Percentiles rank a stretch among this genome's conserved stretches.
phyloP scores from a whole-genome alignment of 208 protist genomes.

The Leishmania tarentolae region DNA sequence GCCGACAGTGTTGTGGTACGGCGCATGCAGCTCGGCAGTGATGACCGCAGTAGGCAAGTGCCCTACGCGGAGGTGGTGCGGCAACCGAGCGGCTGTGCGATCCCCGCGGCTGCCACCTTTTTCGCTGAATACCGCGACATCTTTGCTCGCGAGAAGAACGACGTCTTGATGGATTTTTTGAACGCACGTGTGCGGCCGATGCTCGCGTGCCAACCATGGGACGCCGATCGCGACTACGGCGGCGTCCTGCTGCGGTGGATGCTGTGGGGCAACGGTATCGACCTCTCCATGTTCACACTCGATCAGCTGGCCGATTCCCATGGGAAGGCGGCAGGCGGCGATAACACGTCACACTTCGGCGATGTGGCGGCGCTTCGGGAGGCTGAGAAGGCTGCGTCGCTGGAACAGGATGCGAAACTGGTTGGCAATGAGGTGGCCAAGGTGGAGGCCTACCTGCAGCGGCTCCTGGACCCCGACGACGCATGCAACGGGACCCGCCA shows the following conservation, averaged over 20 bases:
- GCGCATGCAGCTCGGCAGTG: slow-evolving; percentile 7
- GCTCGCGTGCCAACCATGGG: slow-evolving; percentile 77
- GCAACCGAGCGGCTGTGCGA: slow-evolving; percentile 23
- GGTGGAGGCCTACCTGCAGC: slow-evolving; percentile 44
- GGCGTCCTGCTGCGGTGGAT: slow-evolving; percentile 76
- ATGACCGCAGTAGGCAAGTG: slow-evolving; percentile 15
- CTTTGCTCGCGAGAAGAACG: slow-evolving; percentile 68
- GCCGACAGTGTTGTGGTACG: slow-evolving; percentile 32
- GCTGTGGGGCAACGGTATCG: slow-evolving; percentile 88
- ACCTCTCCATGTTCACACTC: slow-evolving; percentile 90
- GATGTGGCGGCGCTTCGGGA: slow-evolving; percentile 34
- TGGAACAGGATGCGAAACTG: slow-evolving; percentile 52
- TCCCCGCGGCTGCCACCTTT: slow-evolving; percentile 14
- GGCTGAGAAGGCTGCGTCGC: slow-evolving; percentile 35
- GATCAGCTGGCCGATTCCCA: slow-evolving; percentile 58
- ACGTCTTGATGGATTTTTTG: slow-evolving; percentile 71
- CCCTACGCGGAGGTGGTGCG: slow-evolving; percentile 25
- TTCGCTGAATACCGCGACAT: slow-evolving; percentile 82
- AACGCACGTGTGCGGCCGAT: slow-evolving; percentile 67
- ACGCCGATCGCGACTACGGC: slow-evolving; percentile 43
- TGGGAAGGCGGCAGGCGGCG: slow-evolving; percentile 8
- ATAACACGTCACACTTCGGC: not conserved
- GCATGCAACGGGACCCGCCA: slow-evolving; percentile 16
- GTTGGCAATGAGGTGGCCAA: slow-evolving; percentile 65
- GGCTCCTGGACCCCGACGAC: slow-evolving; percentile 31